These are phyloP conservation scores for Vaucheria bursata DNA, from an alignment of 352 stramenopile species.

Conservation along the genomic window DNA sequence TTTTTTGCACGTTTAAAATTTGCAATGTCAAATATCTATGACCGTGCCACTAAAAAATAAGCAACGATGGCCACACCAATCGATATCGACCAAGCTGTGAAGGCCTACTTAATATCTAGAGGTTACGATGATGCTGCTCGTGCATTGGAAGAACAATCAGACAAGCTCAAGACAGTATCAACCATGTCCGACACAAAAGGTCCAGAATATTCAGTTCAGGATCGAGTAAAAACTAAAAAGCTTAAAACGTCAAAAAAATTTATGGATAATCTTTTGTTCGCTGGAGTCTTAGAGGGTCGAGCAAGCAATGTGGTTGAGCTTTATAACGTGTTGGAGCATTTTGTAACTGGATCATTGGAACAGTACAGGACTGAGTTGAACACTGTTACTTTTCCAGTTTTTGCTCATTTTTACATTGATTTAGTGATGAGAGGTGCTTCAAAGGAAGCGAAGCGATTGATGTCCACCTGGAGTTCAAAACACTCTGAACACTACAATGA, in stretches of 20 bases:
- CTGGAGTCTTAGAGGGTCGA: neutral
- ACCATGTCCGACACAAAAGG: neutral
- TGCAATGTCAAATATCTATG: too few relatives aligned
- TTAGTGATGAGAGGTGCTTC: neutral
- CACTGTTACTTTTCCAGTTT: neutral
- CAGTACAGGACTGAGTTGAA: neutral
- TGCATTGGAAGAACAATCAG: neutral
- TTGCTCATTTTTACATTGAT: neutral
- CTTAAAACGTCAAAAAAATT: neutral
- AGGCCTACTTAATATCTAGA: neutral
- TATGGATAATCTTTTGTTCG: neutral
- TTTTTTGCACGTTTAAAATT: too few relatives aligned
- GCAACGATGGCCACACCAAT: neutral
- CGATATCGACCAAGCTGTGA: neutral
- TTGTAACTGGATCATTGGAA: neutral
- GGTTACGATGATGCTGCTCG: neutral
- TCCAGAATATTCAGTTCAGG: too few relatives aligned
- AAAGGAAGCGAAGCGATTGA: neutral
- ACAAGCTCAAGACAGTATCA: neutral
- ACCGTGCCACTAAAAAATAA: too few relatives aligned
- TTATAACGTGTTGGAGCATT: neutral
- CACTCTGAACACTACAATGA: neutral
- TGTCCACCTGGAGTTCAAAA: neutral
- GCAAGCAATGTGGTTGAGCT: neutral
- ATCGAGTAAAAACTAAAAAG: too few relatives aligned